Evolutionary conservation across 345 rosid genomes (phyloP), one percentile per base, ranked within the genome.

Genomic region (Heritiera fomes): DNA sequence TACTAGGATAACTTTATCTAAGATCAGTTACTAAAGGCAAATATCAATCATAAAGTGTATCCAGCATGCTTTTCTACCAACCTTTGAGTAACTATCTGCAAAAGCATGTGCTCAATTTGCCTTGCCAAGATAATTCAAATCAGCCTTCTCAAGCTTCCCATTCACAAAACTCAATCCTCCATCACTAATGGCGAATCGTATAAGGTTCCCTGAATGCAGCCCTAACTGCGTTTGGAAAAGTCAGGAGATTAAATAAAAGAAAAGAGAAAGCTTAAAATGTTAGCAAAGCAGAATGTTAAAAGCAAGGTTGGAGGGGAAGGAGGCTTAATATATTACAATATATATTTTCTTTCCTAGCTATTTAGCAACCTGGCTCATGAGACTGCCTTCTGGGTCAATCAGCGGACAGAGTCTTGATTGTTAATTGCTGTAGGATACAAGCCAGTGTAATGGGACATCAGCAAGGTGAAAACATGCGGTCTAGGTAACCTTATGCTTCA

Each of bases 11-110:
- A 52, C 6, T 52, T 52, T 52, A 49, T 17, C 14, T 2, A 45
- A 52, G 68, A 70, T 49, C 30, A 45, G 7, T 17, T 17, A 18
- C 3, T 55, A 17, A 55, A 55, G 3, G 9, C 8, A 6, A 40
- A 60, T 52, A 23, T n/a, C 56, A 73, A 69, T 47, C 32, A 53
- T 5, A 67, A 20, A 72, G 12, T 28, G 49, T 5, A 13, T 18
- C 17, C 14, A 4, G 77, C 43, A 38, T 43, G 18, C 71, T 32
- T 23, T 73, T 76, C 60, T 55, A 79, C 90, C 32, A 78, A 96
- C 97, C 99, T 96, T 96, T 67, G 99, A 96, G 86, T 88, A 94
- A 84, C 95, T 94, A 79, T 96, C 99, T 52, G 99, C 95, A 79
- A 90, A 96, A 43, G 97, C 90, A 45, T 97, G 93, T 7, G 94